Base-by-base conservation (phyloP, 352 stramenopile genomes). In the Phytophthora palmivora region DNA sequence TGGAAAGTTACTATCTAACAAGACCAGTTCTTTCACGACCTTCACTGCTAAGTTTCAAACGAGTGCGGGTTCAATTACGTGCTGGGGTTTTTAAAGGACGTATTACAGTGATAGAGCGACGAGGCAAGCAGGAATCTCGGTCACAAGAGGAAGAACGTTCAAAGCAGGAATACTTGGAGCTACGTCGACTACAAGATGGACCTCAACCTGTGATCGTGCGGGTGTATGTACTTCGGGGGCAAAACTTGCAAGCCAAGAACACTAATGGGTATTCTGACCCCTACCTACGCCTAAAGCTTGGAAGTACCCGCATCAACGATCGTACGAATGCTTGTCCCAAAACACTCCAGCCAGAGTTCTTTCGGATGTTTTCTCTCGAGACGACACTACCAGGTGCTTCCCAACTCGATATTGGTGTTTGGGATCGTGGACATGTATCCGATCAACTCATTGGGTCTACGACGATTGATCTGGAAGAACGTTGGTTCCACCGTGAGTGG, bases 361-460 rank as follows among this genome's bases (percentile, higher is more conserved):
- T 84, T 59, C 75, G 71, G 4, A 56, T 78, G 37, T 94, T 89
- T 44, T 74, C 74, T 2, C 78, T 95, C 41, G 62, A 85, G 33
- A 88, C 87, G 19, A 87, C 68, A 8, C 60, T 96, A 6, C 88
- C 88, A 3, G 88, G 83, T 1, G 76, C 85, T 8, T 95, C 84
- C 0, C 87, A 95, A 47, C 77, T 96, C 0, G 80, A 92, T 21
- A 86, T 95, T 37, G 60, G 64, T 18, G 77, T 96, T 15, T 95
- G 87, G 82, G 88, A 95, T 61, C 82, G 91, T 53, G 86, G 92
- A 33, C 26, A 89, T 0, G 59, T 96, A 3, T 43, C 55, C 0
- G 89, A 97, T 63, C 77, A 97, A 22, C 78, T 98, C 1, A 97
- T 98, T 24, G 92, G 94, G 3, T 80, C 82, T 2, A 98, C 92